Evolutionary conservation across 1,139 yeast genomes (phyloP).

Genomic region (Chernovozyma aurita): DNA sequence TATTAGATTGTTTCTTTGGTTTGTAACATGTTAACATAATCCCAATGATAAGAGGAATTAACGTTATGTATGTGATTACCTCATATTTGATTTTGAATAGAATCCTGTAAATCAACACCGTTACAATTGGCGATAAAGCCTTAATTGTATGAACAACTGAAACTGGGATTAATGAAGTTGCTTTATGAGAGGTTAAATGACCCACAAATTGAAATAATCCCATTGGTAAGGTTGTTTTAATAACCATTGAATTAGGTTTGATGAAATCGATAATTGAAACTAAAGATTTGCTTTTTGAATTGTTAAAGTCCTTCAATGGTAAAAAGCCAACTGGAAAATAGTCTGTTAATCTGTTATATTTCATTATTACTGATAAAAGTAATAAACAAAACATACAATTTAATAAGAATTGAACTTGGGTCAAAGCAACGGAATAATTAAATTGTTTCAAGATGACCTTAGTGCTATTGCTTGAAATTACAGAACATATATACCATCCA

Average conservation of each 20-base stretch:
- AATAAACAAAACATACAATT: slow-evolving; percentile 53
- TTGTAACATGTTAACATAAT: slow-evolving; percentile 79
- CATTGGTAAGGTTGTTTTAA: slow-evolving; percentile 81
- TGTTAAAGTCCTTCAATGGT: neutral
- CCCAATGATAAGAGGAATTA: slow-evolving; percentile 73
- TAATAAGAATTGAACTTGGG: slow-evolving; percentile 77
- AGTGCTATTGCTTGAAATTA: slow-evolving; percentile 75
- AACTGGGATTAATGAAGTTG: slow-evolving; percentile 84
- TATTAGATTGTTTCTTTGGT: slow-evolving; percentile 17
- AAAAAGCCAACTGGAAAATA: slow-evolving; percentile 53
- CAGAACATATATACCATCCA: slow-evolving; percentile 78
- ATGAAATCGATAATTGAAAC: slow-evolving; percentile 26
- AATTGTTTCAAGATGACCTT: slow-evolving; percentile 67
- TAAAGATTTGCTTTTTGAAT: neutral
- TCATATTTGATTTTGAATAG: slow-evolving; percentile 56
- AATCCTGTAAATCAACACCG: slow-evolving; percentile 74
- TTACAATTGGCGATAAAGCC: slow-evolving; percentile 81
- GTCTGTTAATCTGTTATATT: slow-evolving; percentile 17
- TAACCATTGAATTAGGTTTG: slow-evolving; percentile 50
- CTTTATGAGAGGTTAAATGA: slow-evolving; percentile 83
- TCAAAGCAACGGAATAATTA: slow-evolving; percentile 76
- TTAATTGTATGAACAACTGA: slow-evolving; percentile 89
- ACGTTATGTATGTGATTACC: slow-evolving; percentile 66
- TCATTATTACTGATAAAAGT: slow-evolving; percentile 19
- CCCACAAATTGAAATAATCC: slow-evolving; percentile 90